Evolutionary conservation across 208 protist genomes (phyloP).

Genomic region (Novymonas esmeraldas): DNA sequence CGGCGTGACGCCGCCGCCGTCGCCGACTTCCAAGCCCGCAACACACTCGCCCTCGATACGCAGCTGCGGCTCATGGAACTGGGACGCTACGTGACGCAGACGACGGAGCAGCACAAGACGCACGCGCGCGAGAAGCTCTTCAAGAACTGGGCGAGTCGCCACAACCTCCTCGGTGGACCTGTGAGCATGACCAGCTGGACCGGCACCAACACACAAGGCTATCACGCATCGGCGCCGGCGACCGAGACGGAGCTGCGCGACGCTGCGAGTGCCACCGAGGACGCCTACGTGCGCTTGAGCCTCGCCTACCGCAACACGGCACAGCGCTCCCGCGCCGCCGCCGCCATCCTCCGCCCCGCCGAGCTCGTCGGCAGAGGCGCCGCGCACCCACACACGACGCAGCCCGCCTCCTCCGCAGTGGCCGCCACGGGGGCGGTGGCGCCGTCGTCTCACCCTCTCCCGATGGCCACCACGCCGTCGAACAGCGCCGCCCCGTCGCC

Average conservation of each 20-base stretch:
- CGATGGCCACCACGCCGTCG: too few species aligned
- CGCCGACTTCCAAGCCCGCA: slow-evolving; percentile 21
- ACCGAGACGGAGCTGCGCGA: slow-evolving; percentile 21
- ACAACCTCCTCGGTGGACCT: background rate
- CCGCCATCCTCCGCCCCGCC: slow-evolving; percentile 11
- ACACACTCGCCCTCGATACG: slow-evolving; percentile 17
- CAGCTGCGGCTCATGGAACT: slow-evolving; percentile 30
- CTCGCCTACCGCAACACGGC: slow-evolving; percentile 28
- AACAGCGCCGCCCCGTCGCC: background rate
- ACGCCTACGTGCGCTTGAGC: slow-evolving; percentile 30
- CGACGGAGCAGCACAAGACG: slow-evolving; percentile 13
- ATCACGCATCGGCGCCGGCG: background rate
- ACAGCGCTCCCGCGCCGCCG: slow-evolving; percentile 21
- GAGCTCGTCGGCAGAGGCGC: background rate
- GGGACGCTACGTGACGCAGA: slow-evolving; percentile 1
- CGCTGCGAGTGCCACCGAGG: slow-evolving; percentile 19
- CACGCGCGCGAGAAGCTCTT: slow-evolving; percentile 15
- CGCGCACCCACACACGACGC: background rate
- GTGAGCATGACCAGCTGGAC: background rate
- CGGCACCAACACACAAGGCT: background rate
- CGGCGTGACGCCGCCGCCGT: slow-evolving; percentile 11
- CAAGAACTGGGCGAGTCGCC: slow-evolving; percentile 9
- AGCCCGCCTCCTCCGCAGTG: background rate
- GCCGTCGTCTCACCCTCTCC: background rate
- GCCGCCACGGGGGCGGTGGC: background rate